These are phyloP conservation scores for Persicaria tinctoria DNA, from an alignment of 148 eudicot genomes.

Conservation along the genomic window DNA sequence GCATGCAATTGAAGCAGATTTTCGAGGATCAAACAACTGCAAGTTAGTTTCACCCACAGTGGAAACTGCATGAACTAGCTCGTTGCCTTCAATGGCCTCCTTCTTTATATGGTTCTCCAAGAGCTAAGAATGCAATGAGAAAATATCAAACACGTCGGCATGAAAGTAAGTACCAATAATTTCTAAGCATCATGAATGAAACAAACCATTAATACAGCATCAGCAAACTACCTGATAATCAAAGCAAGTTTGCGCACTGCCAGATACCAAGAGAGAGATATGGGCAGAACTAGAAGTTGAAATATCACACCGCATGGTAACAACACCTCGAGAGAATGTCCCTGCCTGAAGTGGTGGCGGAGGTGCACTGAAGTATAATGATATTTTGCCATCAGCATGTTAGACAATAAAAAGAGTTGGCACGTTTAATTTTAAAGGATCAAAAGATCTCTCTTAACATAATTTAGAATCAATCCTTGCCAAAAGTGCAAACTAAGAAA, in stretches of 20 bases:
- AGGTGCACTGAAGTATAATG: too few species aligned
- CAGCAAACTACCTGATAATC: constrained; percentile 69
- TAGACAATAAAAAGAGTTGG: too few species aligned
- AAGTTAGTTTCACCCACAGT: constrained; percentile 39
- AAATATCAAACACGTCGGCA: neutral
- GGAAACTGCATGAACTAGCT: constrained; percentile 52
- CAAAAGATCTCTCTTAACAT: too few species aligned
- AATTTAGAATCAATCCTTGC: too few species aligned
- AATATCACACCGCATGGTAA: too few species aligned
- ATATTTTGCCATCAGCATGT: too few species aligned
- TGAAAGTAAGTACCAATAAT: neutral
- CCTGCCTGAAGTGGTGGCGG: too few species aligned
- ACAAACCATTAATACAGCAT: neutral
- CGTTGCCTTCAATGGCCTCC: constrained; percentile 73
- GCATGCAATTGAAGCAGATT: constrained; percentile 81
- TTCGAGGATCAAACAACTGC: constrained; percentile 62
- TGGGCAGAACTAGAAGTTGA: too few species aligned
- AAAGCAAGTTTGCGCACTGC: constrained; percentile 96
- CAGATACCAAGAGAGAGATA: too few species aligned
- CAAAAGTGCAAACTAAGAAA: too few species aligned
- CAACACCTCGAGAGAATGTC: too few species aligned
- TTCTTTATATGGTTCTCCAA: constrained; percentile 90
- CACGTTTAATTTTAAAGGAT: too few species aligned
- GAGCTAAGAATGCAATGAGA: constrained; percentile 33
- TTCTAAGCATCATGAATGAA: neutral